Conservation (phyloP, 176 grass and related monocot genomes). For the Dendrocalamus sinicus region DNA sequence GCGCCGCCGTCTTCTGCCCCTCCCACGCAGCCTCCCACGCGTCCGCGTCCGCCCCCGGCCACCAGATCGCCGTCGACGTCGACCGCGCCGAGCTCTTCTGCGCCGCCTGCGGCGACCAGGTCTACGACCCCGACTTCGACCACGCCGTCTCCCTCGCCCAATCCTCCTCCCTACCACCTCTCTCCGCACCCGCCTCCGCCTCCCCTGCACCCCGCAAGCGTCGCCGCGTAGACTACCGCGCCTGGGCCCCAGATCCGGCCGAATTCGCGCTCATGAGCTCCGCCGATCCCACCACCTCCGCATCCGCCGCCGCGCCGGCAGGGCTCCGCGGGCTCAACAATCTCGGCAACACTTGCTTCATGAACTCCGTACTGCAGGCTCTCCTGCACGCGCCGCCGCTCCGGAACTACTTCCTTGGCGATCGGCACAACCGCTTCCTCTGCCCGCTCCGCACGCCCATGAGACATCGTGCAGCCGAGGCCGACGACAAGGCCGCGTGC, state of each 20-base stretch:
- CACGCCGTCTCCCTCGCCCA: slow-evolving; percentile 76
- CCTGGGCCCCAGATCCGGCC: slow-evolving; percentile 76
- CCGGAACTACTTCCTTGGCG: slow-evolving; percentile 86
- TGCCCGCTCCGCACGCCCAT: slow-evolving; percentile 70
- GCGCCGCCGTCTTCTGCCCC: slow-evolving; percentile 74
- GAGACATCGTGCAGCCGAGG: slow-evolving; percentile 43
- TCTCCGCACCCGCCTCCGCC: not conserved
- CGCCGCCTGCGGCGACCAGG: slow-evolving; percentile 81
- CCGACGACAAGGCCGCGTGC: slow-evolving; percentile 52
- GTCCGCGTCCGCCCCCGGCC: slow-evolving; percentile 51
- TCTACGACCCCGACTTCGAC: slow-evolving; percentile 95
- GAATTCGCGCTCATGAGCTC: slow-evolving; percentile 69
- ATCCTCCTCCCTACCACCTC: slow-evolving; percentile 51
- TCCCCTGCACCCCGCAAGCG: slow-evolving; percentile 54
- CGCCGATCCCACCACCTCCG: slow-evolving; percentile 56
- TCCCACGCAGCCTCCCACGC: slow-evolving; percentile 65
- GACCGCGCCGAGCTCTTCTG: slow-evolving; percentile 91
- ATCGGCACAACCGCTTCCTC: slow-evolving; percentile 82
- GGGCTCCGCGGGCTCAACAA: slow-evolving; percentile 91
- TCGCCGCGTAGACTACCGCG: slow-evolving; percentile 68
- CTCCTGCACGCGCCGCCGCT: slow-evolving; percentile 88
- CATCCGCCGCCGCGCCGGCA: slow-evolving; percentile 43
- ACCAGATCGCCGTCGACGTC: slow-evolving; percentile 95
- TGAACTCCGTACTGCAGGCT: slow-evolving; percentile 97
- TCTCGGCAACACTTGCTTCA: slow-evolving; percentile 95